phyloP scores from a whole-genome alignment of 2,329 filamentous ascomycete species.

The Pyrenophora graminea region DNA sequence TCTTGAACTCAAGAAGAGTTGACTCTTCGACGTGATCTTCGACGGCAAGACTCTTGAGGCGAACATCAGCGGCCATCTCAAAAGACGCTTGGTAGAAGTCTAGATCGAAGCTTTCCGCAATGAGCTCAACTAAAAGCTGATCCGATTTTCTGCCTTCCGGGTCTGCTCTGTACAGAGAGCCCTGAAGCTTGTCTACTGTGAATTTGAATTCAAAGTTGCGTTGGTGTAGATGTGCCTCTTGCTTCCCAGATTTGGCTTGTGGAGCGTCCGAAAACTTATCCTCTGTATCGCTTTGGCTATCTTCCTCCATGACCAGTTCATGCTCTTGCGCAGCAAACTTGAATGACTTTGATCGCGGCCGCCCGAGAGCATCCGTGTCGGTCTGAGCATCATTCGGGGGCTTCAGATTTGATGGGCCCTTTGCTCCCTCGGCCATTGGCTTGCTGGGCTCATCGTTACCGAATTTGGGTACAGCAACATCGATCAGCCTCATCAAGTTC shows the following conservation, averaged over 20 bases:
- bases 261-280: constrained; percentile 70
- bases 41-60: constrained; percentile 81
- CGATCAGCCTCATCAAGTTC: constrained; percentile 91
- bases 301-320: constrained; percentile 79
- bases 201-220: constrained; percentile 96
- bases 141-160: constrained; percentile 76
- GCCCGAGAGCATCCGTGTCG: constrained; percentile 46
- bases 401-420: constrained; percentile 45
- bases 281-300: constrained; percentile 64
- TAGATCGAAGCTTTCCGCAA: constrained; percentile 86
- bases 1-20: constrained; percentile 87
- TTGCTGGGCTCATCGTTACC: constrained; percentile 53
- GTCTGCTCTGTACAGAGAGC: constrained; percentile 87
- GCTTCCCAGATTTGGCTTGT: constrained; percentile 57
- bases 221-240: constrained; percentile 70
- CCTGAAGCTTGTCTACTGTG: constrained; percentile 89
- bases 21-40: constrained; percentile 94
- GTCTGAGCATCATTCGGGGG: constrained; percentile 35
- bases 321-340: constrained; percentile 72
- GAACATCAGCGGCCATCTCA: constrained; percentile 91
- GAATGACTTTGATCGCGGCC: constrained; percentile 71
- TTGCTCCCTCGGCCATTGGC: constrained; percentile 41
- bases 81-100: constrained; percentile 86
- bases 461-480: constrained; percentile 90
- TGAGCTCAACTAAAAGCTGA: constrained; percentile 82